Percentiles rank a stretch among this genome's conserved stretches.
These are phyloP conservation scores for Xylariaceae sp. DNA, from an alignment of 2,329 filamentous ascomycete species.

Conservation along the genomic window DNA sequence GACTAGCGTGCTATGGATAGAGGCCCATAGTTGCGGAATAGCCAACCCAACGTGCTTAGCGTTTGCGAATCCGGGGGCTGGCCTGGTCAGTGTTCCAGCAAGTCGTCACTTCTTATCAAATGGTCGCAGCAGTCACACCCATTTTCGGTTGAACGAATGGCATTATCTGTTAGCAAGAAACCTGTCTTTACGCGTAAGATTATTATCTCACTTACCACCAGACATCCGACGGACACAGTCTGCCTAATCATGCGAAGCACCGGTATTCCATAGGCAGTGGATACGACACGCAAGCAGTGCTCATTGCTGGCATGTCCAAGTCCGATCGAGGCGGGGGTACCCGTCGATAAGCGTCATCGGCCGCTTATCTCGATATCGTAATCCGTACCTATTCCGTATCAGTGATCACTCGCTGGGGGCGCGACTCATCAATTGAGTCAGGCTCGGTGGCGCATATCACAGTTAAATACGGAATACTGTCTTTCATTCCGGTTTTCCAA, in stretches of 20 bases:
- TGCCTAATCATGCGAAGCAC: no score
- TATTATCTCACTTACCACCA: no score
- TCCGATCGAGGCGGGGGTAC: conserved; percentile 19
- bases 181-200: background rate
- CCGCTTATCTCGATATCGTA: background rate
- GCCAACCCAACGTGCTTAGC: conserved; percentile 1
- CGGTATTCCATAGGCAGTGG: background rate
- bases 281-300: conserved; percentile 2
- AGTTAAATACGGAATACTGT: no score
- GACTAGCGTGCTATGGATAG: no score
- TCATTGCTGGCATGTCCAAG: conserved; percentile 6
- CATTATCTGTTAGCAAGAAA: conserved; percentile 11
- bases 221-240: no score
- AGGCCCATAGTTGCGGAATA: no score
- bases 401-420: no score
- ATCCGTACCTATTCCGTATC: no score
- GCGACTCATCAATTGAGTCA: no score
- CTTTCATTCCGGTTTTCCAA: no score
- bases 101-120: conserved; percentile 6
- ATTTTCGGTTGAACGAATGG: conserved; percentile 2
- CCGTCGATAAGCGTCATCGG: conserved; percentile 21
- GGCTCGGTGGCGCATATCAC: no score
- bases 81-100: background rate
- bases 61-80: background rate
- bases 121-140: background rate